Evolutionary conservation across 352 stramenopile species (phyloP), one percentile per base, ranked within the genome.

Genomic region (Globisporangium spinosum): DNA sequence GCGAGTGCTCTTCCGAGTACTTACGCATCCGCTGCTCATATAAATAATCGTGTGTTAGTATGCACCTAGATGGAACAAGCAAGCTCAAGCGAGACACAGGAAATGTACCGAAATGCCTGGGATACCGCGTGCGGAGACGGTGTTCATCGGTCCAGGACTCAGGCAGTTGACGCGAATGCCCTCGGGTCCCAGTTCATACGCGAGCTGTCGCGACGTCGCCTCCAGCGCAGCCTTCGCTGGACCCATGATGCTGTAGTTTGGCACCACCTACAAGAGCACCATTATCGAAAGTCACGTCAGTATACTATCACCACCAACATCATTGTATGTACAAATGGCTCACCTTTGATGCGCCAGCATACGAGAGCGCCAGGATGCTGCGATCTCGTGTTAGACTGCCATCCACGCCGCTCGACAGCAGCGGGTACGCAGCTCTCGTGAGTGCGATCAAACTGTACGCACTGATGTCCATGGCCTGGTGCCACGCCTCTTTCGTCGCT

Each of bases 231-330:
- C 93, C 67, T 98, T 98, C 20, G 89, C 90, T 5, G 91, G 91
- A 5, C 93, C 93, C 93, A 98, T 98, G 20, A 94, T 75, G 67
- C 96, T 94, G 78, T 98, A 98, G 58, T 85, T 91, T 13, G 88
- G 91, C 47, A 98, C 82, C 43, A 95, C 89, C 69, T 90, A 12
- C 27, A 29, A 55, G 56, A n/a, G 20, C 27, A 23, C 29, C 29
- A 32, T 32, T 32, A 32, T 32, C 29, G 29, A 32, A 32, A 32
- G 29, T 32, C 38, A 45, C 38, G 38, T 45, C 38, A 45, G 38
- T 20, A 20, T 45, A 45, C 38, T 45, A 45, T 45, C 38, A 10
- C 12, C 38, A 45, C 15, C 38, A 45, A 32, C 29, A 32, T 45
- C 12, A 45, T 13, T 40, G 35, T 40, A 15, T 40, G 35, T 10